Evolutionary conservation across 495 filamentous ascomycete species (phyloP), one percentile per base, ranked within the genome.

Genomic region (Lineolata rhizophorae): DNA sequence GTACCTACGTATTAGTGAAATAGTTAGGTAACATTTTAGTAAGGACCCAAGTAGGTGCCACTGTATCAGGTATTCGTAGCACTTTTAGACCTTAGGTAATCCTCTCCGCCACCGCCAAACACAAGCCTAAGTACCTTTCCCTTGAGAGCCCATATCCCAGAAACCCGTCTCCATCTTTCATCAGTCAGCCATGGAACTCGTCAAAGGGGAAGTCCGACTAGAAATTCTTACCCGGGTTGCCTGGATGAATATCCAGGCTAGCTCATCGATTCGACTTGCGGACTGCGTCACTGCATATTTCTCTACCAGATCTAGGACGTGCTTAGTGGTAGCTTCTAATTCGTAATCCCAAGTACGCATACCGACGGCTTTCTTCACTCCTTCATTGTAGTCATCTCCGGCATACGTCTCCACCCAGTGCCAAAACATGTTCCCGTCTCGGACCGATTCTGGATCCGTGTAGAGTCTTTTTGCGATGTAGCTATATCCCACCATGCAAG

Each of bases 61-160:
- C n/a, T n/a, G n/a, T n/a, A n/a, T n/a, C n/a, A n/a, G n/a, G n/a
- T n/a, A n/a, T n/a, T n/a, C n/a, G n/a, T n/a, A n/a, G n/a, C n/a
- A n/a, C n/a, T n/a, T n/a, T n/a, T n/a, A n/a, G n/a, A n/a, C n/a
- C n/a, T n/a, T n/a, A n/a, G n/a, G n/a, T n/a, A n/a, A n/a, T n/a
- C n/a, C n/a, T n/a, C n/a, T n/a, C n/a, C n/a, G n/a, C n/a, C n/a
- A n/a, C n/a, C n/a, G n/a, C n/a, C n/a, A n/a, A n/a, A n/a, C n/a
- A n/a, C n/a, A n/a, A n/a, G n/a, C n/a, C n/a, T n/a, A n/a, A n/a
- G n/a, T n/a, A n/a, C n/a, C n/a, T n/a, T n/a, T n/a, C n/a, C n/a
- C n/a, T n/a, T n/a, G n/a, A n/a, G n/a, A n/a, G n/a, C 78, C 72
- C 70, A 90, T 87, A 31, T 82, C 70, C 82, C 82, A 90, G 53